These are phyloP conservation scores for Podospora pseudoanserina DNA, from an alignment of 495 filamentous ascomycete genomes.

Conservation along the genomic window DNA sequence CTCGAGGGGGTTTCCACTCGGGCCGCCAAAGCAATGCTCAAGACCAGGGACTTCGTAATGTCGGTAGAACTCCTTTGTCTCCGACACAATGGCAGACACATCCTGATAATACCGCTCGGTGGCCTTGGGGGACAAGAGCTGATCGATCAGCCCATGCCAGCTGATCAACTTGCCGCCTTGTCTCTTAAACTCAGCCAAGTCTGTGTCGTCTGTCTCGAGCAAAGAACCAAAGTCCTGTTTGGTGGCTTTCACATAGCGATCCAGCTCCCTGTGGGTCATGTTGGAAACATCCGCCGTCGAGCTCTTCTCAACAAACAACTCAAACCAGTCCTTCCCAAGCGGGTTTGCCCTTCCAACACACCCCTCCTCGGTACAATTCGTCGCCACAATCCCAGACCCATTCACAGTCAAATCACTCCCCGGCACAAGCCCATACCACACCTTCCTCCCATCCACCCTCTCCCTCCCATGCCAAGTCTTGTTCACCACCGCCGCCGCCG, in stretches of 20 bases:
- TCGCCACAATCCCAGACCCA: slow-evolving; percentile 20
- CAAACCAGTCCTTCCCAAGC: slow-evolving; percentile 16
- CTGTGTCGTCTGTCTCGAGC: slow-evolving; percentile 36
- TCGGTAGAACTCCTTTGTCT: slow-evolving; percentile 30
- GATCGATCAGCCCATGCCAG: slow-evolving; percentile 41
- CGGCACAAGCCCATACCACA: slow-evolving; percentile 25
- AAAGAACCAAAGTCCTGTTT: slow-evolving; percentile 32
- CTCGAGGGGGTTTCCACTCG: slow-evolving; percentile 21
- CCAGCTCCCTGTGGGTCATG: slow-evolving; percentile 25
- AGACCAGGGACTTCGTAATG: slow-evolving; percentile 35
- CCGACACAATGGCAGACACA: slow-evolving; percentile 15
- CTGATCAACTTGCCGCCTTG: slow-evolving; percentile 45
- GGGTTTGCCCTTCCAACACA: slow-evolving; percentile 19
- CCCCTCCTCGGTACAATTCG: slow-evolving; percentile 16
- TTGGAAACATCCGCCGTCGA: slow-evolving; percentile 16
- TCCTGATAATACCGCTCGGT: slow-evolving; percentile 29
- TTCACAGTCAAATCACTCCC: slow-evolving; percentile 21
- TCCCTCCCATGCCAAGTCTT: slow-evolving; percentile 27
- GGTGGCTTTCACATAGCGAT: slow-evolving; percentile 28
- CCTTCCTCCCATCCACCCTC: slow-evolving; percentile 18
- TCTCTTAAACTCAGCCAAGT: slow-evolving; percentile 39
- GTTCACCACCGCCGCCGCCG: slow-evolving; percentile 28
- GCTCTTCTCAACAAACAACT: slow-evolving; percentile 26
- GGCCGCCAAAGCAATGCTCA: slow-evolving; percentile 31
- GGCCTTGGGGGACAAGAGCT: slow-evolving; percentile 24